Evolutionary conservation across 176 grass and related monocot species (phyloP).

Genomic region (Themeda triandra): DNA sequence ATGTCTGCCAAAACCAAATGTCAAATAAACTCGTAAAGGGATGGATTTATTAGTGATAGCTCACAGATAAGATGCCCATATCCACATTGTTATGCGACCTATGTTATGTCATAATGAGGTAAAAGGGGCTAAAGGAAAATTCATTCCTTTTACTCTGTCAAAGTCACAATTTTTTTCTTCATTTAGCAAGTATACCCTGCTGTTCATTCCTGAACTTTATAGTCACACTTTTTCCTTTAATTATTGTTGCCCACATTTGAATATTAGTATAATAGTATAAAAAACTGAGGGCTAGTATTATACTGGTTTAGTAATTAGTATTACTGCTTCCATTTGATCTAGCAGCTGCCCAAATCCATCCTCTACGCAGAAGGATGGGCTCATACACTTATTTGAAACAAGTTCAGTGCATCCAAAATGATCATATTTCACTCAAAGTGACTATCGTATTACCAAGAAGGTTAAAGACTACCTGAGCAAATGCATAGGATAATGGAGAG

Average conservation of each 20-base stretch:
- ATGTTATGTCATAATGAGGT: background rate
- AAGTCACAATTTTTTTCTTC: background rate
- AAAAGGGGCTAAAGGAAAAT: background rate
- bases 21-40: background rate
- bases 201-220: background rate
- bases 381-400: background rate
- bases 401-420: background rate
- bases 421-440: background rate
- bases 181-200: background rate
- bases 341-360: background rate
- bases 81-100: background rate
- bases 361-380: background rate
- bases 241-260: background rate
- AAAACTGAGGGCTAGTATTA: background rate
- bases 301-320: background rate
- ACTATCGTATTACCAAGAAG: background rate
- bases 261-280: background rate
- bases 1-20: constrained; percentile 33
- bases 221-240: background rate
- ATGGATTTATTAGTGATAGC: background rate
- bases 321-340: background rate
- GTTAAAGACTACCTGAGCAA: constrained; percentile 67
- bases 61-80: background rate
- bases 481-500: constrained; percentile 83
- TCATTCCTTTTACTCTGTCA: background rate